Base-by-base conservation (phyloP, 345 rosid species). In the Gossypioides kirkii region DNA sequence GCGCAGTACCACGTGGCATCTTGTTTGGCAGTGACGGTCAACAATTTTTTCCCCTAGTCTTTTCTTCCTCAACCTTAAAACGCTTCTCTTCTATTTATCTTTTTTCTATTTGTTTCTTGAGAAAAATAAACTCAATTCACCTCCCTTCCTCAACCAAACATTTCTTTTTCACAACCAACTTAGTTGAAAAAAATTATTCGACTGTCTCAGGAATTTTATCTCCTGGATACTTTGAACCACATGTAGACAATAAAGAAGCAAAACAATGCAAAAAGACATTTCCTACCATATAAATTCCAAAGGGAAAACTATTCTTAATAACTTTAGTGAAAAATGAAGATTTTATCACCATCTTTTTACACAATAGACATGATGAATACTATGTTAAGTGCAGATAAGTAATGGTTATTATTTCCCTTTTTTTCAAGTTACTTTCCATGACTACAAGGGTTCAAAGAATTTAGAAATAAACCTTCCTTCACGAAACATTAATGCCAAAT, bases 221-320 rank as follows among this genome's bases (percentile, higher is more conserved):
- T 77, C 84, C 88, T 85, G 74, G 87, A 89, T 84, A 87, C 63
- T 84, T 92, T 89, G 65, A 92, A 82, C 91, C 91, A 91, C 79
- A 89, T 75, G 76, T 90, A 94, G 72, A 94, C 86, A 13, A 94
- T 69, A 45, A 88, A 77, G 86, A 90, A 92, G 78, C 87, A 82
- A 71, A 89, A 18, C 18, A 92, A 82, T 0, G 93, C 92, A 69
- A 94, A 94, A 52, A 89, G 89, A 66, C 25, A 14, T 46, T 46
- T 66, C 69, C 55, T 13, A 45, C 7, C 22, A 4, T 23, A 66
- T 0, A 6, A 43, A 43, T 5, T 6, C 36, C 6, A 2, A 43
- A 23, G 10, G 56, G 17, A 46, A 67, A 46, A 8, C n/a, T 46
- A 8, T 6, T 67, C n/a, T 41, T 7, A 3, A 5, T 3, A 11